Base-by-base conservation (phyloP, 2,329 filamentous ascomycete species). In the Aureobasidium sp. region DNA sequence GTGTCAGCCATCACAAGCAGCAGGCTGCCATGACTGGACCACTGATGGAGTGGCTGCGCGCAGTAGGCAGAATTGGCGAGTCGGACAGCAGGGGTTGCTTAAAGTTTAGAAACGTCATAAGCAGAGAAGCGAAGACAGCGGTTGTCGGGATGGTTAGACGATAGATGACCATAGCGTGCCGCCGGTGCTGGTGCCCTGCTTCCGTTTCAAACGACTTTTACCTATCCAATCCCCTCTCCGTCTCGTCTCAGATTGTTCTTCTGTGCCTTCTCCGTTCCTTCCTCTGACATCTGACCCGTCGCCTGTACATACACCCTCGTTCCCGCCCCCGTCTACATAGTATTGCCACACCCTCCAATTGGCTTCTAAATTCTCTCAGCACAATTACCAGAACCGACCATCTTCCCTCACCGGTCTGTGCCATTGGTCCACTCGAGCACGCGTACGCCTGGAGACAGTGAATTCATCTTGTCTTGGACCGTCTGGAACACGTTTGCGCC, bases 161-260 rank as follows among this genome's bases (percentile, higher is more conserved):
- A 44, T 15, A 27, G 43, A 27, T 36, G 36, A 36, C 55, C 29
- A 32, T 47, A 36, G 20, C 44, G 36, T 44, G 44, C 44, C 41
- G 46, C 46, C 44, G 27, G 53, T 57, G 43, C 44, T 32, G 55
- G 17, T 47, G 55, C 34, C 55, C 44, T 47, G 55, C 13, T 34
- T 43, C 56, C 46, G 57, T 60, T 59, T 60, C 36, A 57, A 43
- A 51, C 57, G 56, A 59, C 57, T 51, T 60, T 60, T 59, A 59
- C 43, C 41, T 59, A 57, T 12, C 20, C 29, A 48, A 8, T 48
- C 55, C 43, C 55, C 55, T 59, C 55, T 37, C 24, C 27, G 32
- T 59, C 29, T 37, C 43, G 55, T 37, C 43, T 59, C 55, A 27
- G 29, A 34, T 39, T 34, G 44, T 39, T 47, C 55, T 48, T 47